A percentile compares a stretch with the other conserved stretches of the same genome.
phyloP scores from a whole-genome alignment of 2,329 filamentous ascomycete species.

The Ceratocystis cacaofunesta region DNA sequence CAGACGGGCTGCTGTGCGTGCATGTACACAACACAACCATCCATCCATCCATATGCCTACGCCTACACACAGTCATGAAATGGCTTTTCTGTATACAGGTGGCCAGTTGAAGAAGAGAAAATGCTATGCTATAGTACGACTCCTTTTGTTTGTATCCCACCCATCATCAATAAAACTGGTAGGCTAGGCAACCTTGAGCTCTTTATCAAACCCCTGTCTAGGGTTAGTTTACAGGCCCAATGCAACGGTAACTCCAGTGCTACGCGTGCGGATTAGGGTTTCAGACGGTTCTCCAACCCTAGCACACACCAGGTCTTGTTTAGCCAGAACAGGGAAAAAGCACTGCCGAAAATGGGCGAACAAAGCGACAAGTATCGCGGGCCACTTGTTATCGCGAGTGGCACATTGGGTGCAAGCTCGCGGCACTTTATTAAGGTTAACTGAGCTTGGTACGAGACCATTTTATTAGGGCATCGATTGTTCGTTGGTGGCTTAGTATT shows the following conservation, averaged over 20 bases:
- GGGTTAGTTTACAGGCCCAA: background rate
- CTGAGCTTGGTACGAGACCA: background rate
- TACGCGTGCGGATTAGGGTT: background rate
- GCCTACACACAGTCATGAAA: background rate
- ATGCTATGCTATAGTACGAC: background rate
- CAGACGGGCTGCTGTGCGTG: background rate
- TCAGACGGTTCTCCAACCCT: background rate
- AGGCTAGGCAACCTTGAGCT: background rate
- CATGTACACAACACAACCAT: background rate
- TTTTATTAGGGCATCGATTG: background rate
- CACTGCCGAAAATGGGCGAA: background rate
- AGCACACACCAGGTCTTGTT: background rate
- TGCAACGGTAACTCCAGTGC: background rate
- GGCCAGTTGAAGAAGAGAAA: background rate
- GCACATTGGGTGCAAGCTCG: no score
- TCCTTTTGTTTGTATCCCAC: background rate
- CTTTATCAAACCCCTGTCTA: background rate
- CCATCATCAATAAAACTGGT: background rate
- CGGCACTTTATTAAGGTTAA: no score
- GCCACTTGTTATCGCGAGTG: background rate
- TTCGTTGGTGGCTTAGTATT: background rate
- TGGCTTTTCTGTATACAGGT: background rate
- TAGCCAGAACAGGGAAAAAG: background rate
- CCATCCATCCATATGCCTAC: background rate
- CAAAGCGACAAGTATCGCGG: background rate